phyloP scores from a whole-genome alignment of 768 basidiomycete genomes.

The Boletales sp. region DNA sequence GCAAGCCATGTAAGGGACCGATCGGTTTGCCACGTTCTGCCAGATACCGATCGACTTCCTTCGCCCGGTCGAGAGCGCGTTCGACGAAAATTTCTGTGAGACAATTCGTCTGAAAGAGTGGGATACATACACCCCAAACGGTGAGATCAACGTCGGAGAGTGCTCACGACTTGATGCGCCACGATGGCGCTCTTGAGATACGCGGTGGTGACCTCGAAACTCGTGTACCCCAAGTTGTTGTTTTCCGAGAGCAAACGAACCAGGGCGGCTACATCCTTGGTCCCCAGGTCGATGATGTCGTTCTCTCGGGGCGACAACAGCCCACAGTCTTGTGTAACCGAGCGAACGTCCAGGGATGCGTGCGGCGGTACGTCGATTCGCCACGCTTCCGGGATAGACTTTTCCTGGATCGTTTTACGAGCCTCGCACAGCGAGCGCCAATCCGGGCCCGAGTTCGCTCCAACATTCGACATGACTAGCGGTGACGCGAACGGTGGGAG shows the following conservation, averaged over 20 bases:
- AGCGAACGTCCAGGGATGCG: slow-evolving; percentile 17
- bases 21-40: slow-evolving; percentile 17
- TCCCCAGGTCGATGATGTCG: slow-evolving; percentile 19
- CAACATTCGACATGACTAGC: too few relatives aligned
- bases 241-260: slow-evolving; percentile 20
- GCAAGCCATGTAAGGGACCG: slow-evolving; percentile 51
- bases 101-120: slow-evolving; percentile 26
- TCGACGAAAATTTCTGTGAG: slow-evolving; percentile 27
- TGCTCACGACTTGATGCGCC: slow-evolving; percentile 24
- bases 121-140: neutral
- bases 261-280: slow-evolving; percentile 22
- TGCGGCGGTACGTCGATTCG: slow-evolving; percentile 16
- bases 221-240: slow-evolving; percentile 20
- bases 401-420: slow-evolving; percentile 18
- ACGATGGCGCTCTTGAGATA: slow-evolving; percentile 29
- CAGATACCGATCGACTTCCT: slow-evolving; percentile 22
- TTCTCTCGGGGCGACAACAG: slow-evolving; percentile 22
- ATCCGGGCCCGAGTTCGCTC: too few relatives aligned
- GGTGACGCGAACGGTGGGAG: too few relatives aligned
- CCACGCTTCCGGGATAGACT: slow-evolving; percentile 24
- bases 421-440: slow-evolving; percentile 20
- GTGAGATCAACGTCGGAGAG: neutral
- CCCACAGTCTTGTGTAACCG: slow-evolving; percentile 18
- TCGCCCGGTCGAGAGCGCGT: slow-evolving; percentile 23
- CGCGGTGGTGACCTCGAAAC: slow-evolving; percentile 25